Percentiles rank a stretch among this genome's conserved stretches.
Evolutionary conservation across 106 monocot species (phyloP).

Genomic region (Posidonia australis): DNA sequence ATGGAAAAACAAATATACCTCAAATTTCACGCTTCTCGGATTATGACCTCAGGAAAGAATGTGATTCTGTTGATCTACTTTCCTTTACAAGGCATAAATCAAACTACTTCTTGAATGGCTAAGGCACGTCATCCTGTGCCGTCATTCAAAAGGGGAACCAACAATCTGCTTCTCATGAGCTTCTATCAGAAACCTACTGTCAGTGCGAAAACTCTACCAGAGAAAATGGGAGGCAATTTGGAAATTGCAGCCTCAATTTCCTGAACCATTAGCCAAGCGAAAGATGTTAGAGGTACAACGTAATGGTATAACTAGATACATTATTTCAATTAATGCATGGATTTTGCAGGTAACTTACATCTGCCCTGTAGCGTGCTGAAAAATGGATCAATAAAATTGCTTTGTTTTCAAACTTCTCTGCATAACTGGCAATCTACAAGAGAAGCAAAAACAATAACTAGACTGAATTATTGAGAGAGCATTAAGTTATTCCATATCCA

Average conservation of each 20-base stretch:
- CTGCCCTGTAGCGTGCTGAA: slow-evolving; percentile 63
- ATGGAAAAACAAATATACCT: too few species aligned
- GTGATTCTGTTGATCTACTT: too few species aligned
- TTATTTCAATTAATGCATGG: not conserved
- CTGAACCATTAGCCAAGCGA: slow-evolving; percentile 18
- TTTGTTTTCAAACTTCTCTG: slow-evolving; percentile 65
- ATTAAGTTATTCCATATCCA: not conserved
- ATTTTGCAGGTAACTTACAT: slow-evolving; percentile 29
- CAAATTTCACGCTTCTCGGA: too few species aligned
- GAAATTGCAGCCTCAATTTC: slow-evolving; percentile 55
- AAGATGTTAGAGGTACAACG: not conserved
- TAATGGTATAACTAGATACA: not conserved
- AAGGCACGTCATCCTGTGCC: too few species aligned
- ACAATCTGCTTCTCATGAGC: not conserved
- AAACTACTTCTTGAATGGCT: too few species aligned
- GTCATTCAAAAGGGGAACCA: not conserved
- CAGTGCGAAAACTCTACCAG: slow-evolving; percentile 51
- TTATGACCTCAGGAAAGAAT: too few species aligned
- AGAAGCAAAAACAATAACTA: not conserved
- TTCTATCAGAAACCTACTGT: slow-evolving; percentile 43
- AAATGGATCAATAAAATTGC: slow-evolving; percentile 88
- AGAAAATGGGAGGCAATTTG: slow-evolving; percentile 44
- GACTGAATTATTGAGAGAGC: not conserved
- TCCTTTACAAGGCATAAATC: too few species aligned
- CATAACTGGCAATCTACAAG: slow-evolving; percentile 44